Conservation (phyloP, 306 rosid genomes). For the Elaeagnus macrophylla region DNA sequence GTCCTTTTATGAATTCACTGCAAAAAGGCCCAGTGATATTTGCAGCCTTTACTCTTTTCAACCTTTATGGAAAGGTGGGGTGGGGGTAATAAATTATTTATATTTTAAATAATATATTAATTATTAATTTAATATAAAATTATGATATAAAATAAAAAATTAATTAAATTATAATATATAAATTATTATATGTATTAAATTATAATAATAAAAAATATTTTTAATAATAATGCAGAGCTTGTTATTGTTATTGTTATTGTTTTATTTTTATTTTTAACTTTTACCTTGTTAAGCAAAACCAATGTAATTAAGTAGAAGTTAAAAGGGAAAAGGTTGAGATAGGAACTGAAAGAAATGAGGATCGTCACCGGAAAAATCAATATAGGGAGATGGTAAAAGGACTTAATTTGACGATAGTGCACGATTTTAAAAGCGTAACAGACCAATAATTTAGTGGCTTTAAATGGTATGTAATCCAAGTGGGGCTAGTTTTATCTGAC, state of each 20-base stretch:
- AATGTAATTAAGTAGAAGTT: neutral
- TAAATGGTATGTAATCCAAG: slow-evolving; percentile 1
- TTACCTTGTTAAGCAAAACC: neutral
- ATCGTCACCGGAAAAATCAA: slow-evolving; percentile 25
- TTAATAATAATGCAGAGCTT: too few species aligned
- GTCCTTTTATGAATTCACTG: neutral
- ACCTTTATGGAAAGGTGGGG: too few species aligned
- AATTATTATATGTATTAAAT: too few species aligned
- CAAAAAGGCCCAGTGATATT: too few species aligned
- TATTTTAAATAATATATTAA: too few species aligned
- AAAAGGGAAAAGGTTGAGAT: slow-evolving; percentile 9
- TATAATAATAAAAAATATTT: too few species aligned
- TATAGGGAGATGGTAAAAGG: slow-evolving; percentile 13
- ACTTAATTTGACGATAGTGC: slow-evolving; percentile 16
- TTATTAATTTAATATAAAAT: too few species aligned
- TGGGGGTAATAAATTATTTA: neutral
- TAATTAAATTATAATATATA: too few species aligned
- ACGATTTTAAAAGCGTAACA: slow-evolving; percentile 3
- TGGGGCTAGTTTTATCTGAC: slow-evolving; percentile 17
- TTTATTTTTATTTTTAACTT: too few species aligned
- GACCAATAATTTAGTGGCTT: slow-evolving; percentile 17
- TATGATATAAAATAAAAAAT: too few species aligned
- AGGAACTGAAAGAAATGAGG: slow-evolving; percentile 50
- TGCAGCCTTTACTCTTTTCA: neutral
- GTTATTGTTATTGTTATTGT: too few species aligned